Evolutionary conservation across 345 rosid species (phyloP).

Genomic region (Melastoma malabathricum): DNA sequence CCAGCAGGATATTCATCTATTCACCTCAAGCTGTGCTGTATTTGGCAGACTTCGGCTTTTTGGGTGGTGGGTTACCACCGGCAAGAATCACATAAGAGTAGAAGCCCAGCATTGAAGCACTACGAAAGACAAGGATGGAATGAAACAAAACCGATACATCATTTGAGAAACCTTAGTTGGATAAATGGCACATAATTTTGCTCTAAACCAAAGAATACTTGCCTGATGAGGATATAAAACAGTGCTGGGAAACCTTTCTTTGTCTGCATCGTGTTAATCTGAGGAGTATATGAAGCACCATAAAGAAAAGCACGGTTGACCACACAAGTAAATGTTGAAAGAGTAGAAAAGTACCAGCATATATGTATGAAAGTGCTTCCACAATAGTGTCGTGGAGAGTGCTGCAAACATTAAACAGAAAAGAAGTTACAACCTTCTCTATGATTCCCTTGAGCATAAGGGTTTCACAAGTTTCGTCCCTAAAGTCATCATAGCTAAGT

Average conservation of each 20-base stretch:
- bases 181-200: neutral
- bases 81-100: conserved; percentile 59
- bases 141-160: neutral
- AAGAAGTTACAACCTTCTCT: neutral
- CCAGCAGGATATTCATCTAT: neutral
- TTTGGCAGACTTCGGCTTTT: conserved; percentile 49
- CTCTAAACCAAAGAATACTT: conserved; percentile 3
- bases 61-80: conserved; percentile 97
- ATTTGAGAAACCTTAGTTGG: too few relatives aligned
- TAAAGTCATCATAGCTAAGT: too few relatives aligned
- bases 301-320: neutral
- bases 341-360: conserved; percentile 32
- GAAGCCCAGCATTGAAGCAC: conserved; percentile 82
- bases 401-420: conserved; percentile 31
- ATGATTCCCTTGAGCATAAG: too few relatives aligned
- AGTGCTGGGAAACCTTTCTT: conserved; percentile 60
- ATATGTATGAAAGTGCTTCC: conserved; percentile 60
- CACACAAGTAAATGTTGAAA: neutral
- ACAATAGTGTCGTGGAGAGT: conserved; percentile 53
- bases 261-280: conserved; percentile 32
- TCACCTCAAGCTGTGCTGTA: conserved; percentile 15
- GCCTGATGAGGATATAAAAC: conserved; percentile 52
- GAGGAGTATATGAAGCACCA: too few relatives aligned
- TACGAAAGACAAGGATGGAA: conserved; percentile 10
- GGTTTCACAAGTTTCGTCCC: too few relatives aligned